Percentiles rank a stretch among this genome's conserved stretches.
Evolutionary conservation across 2,329 filamentous ascomycete genomes (phyloP).

Genomic region (Pseudogymnoascus sp.): DNA sequence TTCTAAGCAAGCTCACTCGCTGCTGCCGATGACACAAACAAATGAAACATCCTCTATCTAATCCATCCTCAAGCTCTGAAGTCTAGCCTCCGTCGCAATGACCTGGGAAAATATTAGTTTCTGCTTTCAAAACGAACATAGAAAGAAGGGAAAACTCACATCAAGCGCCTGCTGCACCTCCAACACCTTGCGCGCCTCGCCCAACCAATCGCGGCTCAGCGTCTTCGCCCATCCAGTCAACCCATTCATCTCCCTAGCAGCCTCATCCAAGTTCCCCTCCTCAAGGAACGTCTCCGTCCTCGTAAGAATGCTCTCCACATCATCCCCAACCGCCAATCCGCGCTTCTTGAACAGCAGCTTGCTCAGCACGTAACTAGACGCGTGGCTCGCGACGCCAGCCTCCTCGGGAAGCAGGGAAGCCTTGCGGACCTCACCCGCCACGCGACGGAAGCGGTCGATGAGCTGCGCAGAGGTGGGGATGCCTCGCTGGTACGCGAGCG

Average conservation of each 20-base stretch:
- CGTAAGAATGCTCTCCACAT: slow-evolving; percentile 88
- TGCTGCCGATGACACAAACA: not conserved
- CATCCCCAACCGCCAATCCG: slow-evolving; percentile 70
- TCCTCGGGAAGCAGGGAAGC: slow-evolving; percentile 86
- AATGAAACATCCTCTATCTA: slow-evolving; percentile 31
- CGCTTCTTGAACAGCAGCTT: slow-evolving; percentile 96
- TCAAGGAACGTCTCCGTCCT: slow-evolving; percentile 85
- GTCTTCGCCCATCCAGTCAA: slow-evolving; percentile 93
- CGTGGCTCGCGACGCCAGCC: slow-evolving; percentile 88
- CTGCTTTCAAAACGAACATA: not conserved
- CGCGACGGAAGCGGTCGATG: slow-evolving; percentile 90
- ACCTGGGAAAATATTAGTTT: slow-evolving; percentile 44
- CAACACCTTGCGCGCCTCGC: slow-evolving; percentile 81
- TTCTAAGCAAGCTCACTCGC: not conserved
- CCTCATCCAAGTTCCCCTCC: slow-evolving; percentile 84
- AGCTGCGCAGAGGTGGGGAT: slow-evolving; percentile 77
- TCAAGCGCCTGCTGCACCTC: slow-evolving; percentile 96
- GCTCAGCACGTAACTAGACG: slow-evolving; percentile 80
- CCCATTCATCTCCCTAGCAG: slow-evolving; percentile 90
- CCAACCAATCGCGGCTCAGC: slow-evolving; percentile 86
- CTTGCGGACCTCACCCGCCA: slow-evolving; percentile 88
- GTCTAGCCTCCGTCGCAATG: slow-evolving; percentile 79
- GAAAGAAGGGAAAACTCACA: slow-evolving; percentile 47
- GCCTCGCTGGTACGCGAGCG: slow-evolving; percentile 83
- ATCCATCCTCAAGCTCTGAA: slow-evolving; percentile 80